These are phyloP conservation scores for Phyllosticta ampelicida DNA, from an alignment of 2,329 filamentous ascomycete species.

Conservation along the genomic window DNA sequence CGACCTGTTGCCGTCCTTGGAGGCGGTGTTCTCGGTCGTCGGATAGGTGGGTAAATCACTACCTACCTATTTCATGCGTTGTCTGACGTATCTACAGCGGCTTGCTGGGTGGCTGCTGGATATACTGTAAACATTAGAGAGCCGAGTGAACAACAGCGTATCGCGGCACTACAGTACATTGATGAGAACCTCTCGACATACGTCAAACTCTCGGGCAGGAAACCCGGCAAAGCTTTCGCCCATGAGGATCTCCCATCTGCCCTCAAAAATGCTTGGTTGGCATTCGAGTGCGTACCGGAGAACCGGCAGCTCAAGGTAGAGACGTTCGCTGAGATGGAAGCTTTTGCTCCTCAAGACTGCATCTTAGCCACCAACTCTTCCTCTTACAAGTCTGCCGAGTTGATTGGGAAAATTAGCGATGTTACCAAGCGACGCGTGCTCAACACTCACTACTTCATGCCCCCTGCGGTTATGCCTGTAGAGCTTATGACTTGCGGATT, in stretches of 20 bases:
- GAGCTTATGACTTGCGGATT: slow-evolving; percentile 44
- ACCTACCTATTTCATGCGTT: background rate
- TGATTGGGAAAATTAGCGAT: slow-evolving; percentile 34
- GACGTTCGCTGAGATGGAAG: slow-evolving; percentile 39
- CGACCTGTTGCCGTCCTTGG: slow-evolving; percentile 17
- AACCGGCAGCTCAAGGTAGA: slow-evolving; percentile 38
- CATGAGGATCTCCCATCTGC: slow-evolving; percentile 31
- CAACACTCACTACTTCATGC: slow-evolving; percentile 46
- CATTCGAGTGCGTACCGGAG: slow-evolving; percentile 46
- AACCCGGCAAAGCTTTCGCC: slow-evolving; percentile 20
- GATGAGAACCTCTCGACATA: slow-evolving; percentile 23
- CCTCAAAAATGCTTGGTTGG: slow-evolving; percentile 40
- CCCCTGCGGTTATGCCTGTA: slow-evolving; percentile 33
- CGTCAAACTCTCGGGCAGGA: slow-evolving; percentile 5
- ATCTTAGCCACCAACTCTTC: slow-evolving; percentile 43
- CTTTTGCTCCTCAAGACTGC: slow-evolving; percentile 32
- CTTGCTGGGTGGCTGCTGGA: slow-evolving; percentile 31
- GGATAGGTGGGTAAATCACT: slow-evolving; percentile 5
- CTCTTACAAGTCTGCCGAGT: slow-evolving; percentile 41
- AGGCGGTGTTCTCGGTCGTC: slow-evolving; percentile 15
- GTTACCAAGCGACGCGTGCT: slow-evolving; percentile 31
- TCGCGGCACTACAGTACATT: slow-evolving; percentile 32
- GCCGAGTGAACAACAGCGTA: slow-evolving; percentile 27
- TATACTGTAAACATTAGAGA: slow-evolving; percentile 36
- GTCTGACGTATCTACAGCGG: background rate